These are phyloP conservation scores for Aquilaria yunnanensis DNA, from an alignment of 345 rosid species.

Conservation along the genomic window DNA sequence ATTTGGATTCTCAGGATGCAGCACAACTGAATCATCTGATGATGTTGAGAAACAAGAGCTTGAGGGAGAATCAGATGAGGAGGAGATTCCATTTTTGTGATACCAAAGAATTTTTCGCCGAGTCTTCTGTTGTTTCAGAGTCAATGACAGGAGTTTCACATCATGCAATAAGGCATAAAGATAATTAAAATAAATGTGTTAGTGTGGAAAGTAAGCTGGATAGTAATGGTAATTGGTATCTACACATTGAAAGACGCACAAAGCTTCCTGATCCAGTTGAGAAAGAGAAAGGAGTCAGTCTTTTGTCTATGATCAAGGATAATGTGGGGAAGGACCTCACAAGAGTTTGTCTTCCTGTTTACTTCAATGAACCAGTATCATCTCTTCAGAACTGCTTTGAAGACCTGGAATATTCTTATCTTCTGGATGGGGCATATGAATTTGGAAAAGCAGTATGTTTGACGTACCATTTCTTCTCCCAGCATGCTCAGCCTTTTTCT, in stretches of 20 bases:
- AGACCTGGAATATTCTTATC: conserved; percentile 86
- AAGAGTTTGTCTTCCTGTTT: conserved; percentile 90
- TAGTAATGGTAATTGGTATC: conserved; percentile 22
- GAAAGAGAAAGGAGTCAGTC: conserved; percentile 89
- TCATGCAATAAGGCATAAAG: conserved; percentile 17
- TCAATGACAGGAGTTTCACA: conserved; percentile 23
- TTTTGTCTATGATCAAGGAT: conserved; percentile 96
- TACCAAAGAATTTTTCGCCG: conserved; percentile 54
- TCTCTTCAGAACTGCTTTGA: conserved; percentile 91
- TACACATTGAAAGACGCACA: conserved; percentile 47
- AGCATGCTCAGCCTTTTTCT: no score
- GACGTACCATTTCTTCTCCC: no score
- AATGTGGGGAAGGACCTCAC: conserved; percentile 92
- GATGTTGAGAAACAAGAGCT: conserved; percentile 77
- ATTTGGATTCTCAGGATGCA: conserved; percentile 59
- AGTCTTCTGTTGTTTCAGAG: conserved; percentile 31
- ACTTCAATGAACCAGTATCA: conserved; percentile 88
- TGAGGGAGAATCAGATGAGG: conserved; percentile 79
- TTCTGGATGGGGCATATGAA: conserved; percentile 75
- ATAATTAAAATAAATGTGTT: conserved; percentile 12
- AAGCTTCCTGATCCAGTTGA: conserved; percentile 87
- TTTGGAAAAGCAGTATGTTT: conserved; percentile 68
- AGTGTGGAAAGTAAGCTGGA: conserved; percentile 34
- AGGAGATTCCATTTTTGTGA: conserved; percentile 62
- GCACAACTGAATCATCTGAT: conserved; percentile 91